Percentiles rank a stretch among this genome's conserved stretches.
These are phyloP conservation scores for Xylariaceae sp. DNA, from an alignment of 2,329 filamentous ascomycete genomes.

Conservation along the genomic window DNA sequence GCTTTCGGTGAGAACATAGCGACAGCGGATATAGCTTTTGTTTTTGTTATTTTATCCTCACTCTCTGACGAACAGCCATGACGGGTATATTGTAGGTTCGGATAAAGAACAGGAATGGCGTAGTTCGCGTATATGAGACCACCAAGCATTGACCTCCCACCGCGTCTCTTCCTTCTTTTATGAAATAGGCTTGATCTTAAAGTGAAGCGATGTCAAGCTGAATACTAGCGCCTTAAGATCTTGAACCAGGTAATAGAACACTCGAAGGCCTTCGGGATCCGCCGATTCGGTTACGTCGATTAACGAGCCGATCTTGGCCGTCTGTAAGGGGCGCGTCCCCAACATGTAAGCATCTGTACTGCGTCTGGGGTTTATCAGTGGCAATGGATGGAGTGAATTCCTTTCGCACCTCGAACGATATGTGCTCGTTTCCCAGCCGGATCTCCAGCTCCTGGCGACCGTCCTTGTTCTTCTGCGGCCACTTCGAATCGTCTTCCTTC, in stretches of 20 bases:
- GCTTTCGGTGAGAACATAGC: conserved; percentile 12
- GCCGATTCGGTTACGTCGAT: conserved; percentile 95
- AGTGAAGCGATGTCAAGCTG: conserved; percentile 91
- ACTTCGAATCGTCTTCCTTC: conserved; percentile 98
- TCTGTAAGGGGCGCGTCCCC: conserved; percentile 49
- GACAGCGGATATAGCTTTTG: conserved; percentile 18
- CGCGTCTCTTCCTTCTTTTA: conserved; percentile 15
- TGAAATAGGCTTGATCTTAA: conserved; percentile 84
- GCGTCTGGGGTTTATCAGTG: background rate
- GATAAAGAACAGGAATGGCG: conserved; percentile 19
- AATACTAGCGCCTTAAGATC: conserved; percentile 96
- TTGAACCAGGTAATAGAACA: conserved; percentile 98
- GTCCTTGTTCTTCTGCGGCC: conserved; percentile 99
- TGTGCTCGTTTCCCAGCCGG: conserved; percentile 87
- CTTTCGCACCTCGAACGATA: conserved; percentile 83
- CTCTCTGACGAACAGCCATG: conserved; percentile 20
- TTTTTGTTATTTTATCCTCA: background rate
- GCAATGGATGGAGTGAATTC: background rate
- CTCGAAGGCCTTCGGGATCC: conserved; percentile 90
- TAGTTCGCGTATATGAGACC: conserved; percentile 26
- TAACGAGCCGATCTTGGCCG: conserved; percentile 94
- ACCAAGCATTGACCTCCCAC: conserved; percentile 6
- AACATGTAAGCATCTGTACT: conserved; percentile 7
- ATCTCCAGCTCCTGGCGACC: conserved; percentile 96
- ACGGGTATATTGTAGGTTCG: conserved; percentile 28